Evolutionary conservation across 2,329 filamentous ascomycete species (phyloP).

Genomic region (Colletotrichum salicis): DNA sequence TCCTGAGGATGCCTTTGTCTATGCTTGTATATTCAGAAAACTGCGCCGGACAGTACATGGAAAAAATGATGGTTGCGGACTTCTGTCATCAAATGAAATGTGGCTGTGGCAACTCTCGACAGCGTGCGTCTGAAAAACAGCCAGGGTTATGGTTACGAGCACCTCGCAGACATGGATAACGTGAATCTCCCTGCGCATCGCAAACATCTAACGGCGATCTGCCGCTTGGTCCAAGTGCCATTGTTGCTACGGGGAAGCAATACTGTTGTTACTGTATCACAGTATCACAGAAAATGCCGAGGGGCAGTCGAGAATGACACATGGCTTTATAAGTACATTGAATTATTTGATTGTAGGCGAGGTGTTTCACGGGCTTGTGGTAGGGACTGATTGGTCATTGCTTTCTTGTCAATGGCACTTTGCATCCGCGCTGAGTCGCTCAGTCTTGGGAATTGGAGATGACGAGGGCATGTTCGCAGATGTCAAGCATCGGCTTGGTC

Average conservation of each 20-base stretch:
- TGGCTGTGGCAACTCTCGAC: conserved; percentile 29
- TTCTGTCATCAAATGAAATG: neutral
- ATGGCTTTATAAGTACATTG: neutral
- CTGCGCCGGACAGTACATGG: no score
- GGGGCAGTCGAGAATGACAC: neutral
- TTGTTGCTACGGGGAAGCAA: neutral
- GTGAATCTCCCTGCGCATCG: conserved; percentile 6
- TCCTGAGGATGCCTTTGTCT: no score
- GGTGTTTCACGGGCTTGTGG: neutral
- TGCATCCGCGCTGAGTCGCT: neutral
- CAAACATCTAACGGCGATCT: conserved; percentile 15
- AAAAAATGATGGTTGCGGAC: no score
- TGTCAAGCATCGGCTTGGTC: neutral
- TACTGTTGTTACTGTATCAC: neutral
- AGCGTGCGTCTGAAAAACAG: conserved; percentile 10
- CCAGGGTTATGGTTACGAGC: neutral
- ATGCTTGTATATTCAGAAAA: no score
- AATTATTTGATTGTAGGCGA: no score
- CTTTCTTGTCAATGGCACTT: neutral
- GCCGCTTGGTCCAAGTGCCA: conserved; percentile 19
- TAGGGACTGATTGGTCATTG: neutral
- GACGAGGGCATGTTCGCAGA: neutral
- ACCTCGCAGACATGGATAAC: conserved; percentile 1
- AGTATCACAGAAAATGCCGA: neutral
- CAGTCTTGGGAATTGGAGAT: no score